Conservation (phyloP, 495 filamentous ascomycete genomes). For the Penicillium pulvis region DNA sequence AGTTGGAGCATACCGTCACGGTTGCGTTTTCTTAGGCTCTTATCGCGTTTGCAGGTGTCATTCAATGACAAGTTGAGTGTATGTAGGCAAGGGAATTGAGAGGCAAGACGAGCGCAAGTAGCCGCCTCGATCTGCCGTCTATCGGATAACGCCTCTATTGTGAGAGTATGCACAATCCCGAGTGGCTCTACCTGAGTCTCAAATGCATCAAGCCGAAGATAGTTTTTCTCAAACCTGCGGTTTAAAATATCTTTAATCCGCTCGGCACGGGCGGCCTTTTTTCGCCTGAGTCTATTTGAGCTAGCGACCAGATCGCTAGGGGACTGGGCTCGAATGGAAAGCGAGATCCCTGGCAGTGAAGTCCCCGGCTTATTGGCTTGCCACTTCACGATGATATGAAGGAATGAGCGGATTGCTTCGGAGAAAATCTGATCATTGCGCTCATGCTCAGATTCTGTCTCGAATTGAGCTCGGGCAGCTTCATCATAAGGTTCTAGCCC, state of each 20-base stretch:
- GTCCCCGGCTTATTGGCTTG: too few relatives aligned
- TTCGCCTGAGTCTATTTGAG: slow-evolving; percentile 6
- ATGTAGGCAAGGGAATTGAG: background rate
- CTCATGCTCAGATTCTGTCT: slow-evolving; percentile 12
- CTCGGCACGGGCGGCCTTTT: slow-evolving; percentile 9
- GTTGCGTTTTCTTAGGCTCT: slow-evolving; percentile 5
- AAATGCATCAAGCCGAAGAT: slow-evolving; percentile 12
- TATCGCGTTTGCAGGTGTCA: slow-evolving; percentile 7
- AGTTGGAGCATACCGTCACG: background rate
- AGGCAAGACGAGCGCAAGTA: slow-evolving; percentile 6
- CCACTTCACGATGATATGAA: slow-evolving; percentile 4
- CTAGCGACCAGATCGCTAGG: slow-evolving; percentile 10
- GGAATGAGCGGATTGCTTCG: slow-evolving; percentile 10
- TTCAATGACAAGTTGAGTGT: slow-evolving; percentile 1
- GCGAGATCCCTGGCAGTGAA: background rate
- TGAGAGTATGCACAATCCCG: slow-evolving; percentile 7
- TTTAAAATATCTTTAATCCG: slow-evolving; percentile 11
- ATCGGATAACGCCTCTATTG: slow-evolving; percentile 1
- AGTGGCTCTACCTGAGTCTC: slow-evolving; percentile 2
- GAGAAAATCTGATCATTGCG: slow-evolving; percentile 11
- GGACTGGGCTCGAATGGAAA: too few relatives aligned
- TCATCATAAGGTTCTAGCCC: slow-evolving; percentile 7
- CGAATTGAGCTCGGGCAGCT: slow-evolving; percentile 7
- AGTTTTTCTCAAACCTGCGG: slow-evolving; percentile 12
- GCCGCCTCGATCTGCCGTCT: slow-evolving; percentile 7